Evolutionary conservation across 208 protist genomes (phyloP).

Genomic region (Endotrypanum monterogeii): DNA sequence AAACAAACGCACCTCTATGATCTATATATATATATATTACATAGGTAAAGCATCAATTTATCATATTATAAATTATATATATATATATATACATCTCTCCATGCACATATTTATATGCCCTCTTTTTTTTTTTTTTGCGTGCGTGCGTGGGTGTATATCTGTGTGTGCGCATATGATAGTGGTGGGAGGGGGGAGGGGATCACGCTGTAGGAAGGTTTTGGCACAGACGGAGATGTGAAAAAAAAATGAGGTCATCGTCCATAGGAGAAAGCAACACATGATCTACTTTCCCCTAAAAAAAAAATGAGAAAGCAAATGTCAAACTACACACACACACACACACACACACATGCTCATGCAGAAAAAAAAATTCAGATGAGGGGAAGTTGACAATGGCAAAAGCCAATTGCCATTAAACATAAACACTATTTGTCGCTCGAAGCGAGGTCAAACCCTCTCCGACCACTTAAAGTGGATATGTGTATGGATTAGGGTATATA

Average conservation of each 20-base stretch:
- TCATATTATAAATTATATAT: too few species aligned
- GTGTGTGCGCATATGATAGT: too few species aligned
- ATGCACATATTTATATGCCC: too few species aligned
- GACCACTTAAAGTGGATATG: background rate
- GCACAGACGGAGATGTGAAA: background rate
- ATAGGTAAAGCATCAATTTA: too few species aligned
- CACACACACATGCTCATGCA: background rate
- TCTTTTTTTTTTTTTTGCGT: too few species aligned
- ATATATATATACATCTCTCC: too few species aligned
- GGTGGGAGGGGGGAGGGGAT: too few species aligned
- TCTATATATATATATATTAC: too few species aligned
- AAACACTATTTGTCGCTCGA: background rate
- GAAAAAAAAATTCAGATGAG: background rate
- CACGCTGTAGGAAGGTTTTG: background rate
- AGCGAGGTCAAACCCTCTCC: background rate
- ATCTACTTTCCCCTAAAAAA: background rate
- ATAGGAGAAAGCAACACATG: too few species aligned
- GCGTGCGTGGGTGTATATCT: too few species aligned
- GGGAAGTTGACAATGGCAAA: conserved; percentile 7
- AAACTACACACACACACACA: background rate
- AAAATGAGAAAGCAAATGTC: background rate
- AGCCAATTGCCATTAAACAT: conserved; percentile 2
- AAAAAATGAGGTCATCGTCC: too few species aligned
- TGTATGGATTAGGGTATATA: background rate
- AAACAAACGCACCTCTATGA: too few species aligned